Conservation (phyloP, 2,329 filamentous ascomycete species). For the Rhexocercosporidium sp. region DNA sequence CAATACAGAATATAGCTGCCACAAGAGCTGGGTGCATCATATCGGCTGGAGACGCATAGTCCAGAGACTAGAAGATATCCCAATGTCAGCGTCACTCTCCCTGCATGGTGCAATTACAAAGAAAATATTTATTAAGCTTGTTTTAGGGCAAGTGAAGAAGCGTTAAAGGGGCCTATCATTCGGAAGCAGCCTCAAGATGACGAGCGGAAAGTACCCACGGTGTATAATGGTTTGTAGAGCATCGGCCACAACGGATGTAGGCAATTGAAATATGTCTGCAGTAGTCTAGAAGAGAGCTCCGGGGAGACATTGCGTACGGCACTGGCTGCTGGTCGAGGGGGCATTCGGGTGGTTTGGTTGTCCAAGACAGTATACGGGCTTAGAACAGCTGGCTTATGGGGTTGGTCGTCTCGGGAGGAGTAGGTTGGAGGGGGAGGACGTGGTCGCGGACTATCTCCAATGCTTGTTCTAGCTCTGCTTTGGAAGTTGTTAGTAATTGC, state of each 20-base stretch:
- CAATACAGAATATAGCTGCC: constrained; percentile 39
- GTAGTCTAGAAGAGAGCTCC: constrained; percentile 35
- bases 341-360: not conserved
- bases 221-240: constrained; percentile 41
- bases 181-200: not conserved
- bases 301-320: constrained; percentile 24
- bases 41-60: constrained; percentile 28
- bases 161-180: not conserved
- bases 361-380: not conserved
- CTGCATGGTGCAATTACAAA: not conserved
- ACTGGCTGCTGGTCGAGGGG: constrained; percentile 2
- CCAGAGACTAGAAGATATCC: not conserved
- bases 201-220: not conserved
- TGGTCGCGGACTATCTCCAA: constrained; percentile 14
- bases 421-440: constrained; percentile 13
- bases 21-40: constrained; percentile 35
- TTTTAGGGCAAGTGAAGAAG: not conserved
- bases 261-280: constrained; percentile 40
- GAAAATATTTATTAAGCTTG: not conserved
- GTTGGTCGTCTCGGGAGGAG: constrained; percentile 1
- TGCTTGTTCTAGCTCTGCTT: constrained; percentile 14
- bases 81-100: not conserved
- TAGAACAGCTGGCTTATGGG: not conserved
- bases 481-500: not conserved
- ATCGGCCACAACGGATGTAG: constrained; percentile 42